Conservation (phyloP, 768 basidiomycete genomes). For the Rhodotorula paludigena region DNA sequence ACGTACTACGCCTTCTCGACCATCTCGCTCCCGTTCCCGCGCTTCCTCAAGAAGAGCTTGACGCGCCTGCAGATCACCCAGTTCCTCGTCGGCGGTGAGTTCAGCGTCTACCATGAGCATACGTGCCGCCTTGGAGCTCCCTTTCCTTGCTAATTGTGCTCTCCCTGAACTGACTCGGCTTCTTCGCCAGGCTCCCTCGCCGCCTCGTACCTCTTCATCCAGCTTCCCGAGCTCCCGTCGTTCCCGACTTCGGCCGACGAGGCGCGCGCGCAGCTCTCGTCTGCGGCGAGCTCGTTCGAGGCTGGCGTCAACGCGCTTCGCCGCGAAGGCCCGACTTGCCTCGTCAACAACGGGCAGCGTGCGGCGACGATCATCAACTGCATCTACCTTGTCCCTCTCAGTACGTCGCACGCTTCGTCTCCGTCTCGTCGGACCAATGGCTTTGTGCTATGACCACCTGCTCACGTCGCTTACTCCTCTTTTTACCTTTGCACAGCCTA, state of each 20-base stretch:
- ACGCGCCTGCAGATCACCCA: conserved; percentile 42
- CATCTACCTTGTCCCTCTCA: conserved; percentile 25
- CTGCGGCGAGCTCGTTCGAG: conserved; percentile 24
- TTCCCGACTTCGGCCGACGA: conserved; percentile 6
- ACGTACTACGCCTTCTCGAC: conserved; percentile 42
- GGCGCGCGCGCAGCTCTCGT: conserved; percentile 6
- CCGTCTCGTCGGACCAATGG: too few relatives aligned
- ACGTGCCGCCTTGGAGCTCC: too few relatives aligned
- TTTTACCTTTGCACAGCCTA: conserved; percentile 7
- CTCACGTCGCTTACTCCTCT: background rate
- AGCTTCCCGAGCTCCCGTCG: conserved; percentile 27
- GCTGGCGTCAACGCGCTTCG: conserved; percentile 18
- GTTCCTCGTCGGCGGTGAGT: conserved; percentile 33
- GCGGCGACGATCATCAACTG: conserved; percentile 33
- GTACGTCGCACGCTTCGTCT: background rate
- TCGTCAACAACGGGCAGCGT: conserved; percentile 34
- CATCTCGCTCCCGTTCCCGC: conserved; percentile 40
- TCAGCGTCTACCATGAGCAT: too few relatives aligned
- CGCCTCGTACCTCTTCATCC: conserved; percentile 39
- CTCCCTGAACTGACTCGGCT: too few relatives aligned
- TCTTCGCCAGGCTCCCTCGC: conserved; percentile 32
- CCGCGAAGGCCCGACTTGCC: conserved; percentile 24
- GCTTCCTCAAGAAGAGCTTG: conserved; percentile 39
- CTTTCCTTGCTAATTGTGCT: too few relatives aligned
- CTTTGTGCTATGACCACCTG: background rate